These are phyloP conservation scores for Solanum pinnatisectum DNA, from an alignment of 257 asterid genomes.

Conservation along the genomic window DNA sequence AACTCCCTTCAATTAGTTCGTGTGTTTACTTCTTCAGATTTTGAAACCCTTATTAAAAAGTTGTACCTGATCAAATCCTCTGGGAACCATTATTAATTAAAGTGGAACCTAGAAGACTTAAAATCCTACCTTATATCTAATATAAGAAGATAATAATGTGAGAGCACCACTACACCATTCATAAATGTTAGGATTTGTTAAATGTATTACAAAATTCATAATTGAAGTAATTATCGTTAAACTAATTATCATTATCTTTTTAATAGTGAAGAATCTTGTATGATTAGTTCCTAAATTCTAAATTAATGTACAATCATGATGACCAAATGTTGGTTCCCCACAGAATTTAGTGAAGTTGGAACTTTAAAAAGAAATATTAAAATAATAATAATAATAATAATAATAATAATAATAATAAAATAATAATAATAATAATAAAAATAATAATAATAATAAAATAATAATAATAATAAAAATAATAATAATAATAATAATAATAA, in stretches of 20 bases:
- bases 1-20: too few relatives aligned
- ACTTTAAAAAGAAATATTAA: too few relatives aligned
- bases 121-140: neutral
- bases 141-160: neutral
- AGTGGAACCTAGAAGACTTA: neutral
- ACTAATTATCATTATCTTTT: neutral
- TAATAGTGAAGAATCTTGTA: neutral
- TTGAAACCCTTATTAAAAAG: too few relatives aligned
- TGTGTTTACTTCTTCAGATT: too few relatives aligned
- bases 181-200: neutral
- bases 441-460: neutral
- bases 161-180: neutral
- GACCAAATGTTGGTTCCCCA: neutral
- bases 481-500: accelerated
- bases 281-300: neutral
- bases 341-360: neutral
- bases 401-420: too few relatives aligned
- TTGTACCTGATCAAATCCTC: too few relatives aligned
- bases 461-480: accelerated
- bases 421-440: neutral
- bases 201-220: neutral
- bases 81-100: too few relatives aligned
- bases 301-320: neutral
- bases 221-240: neutral
- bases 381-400: neutral